Base-by-base conservation (phyloP, 2,329 filamentous ascomycete species). In the Arthrobotrys megalospora region DNA sequence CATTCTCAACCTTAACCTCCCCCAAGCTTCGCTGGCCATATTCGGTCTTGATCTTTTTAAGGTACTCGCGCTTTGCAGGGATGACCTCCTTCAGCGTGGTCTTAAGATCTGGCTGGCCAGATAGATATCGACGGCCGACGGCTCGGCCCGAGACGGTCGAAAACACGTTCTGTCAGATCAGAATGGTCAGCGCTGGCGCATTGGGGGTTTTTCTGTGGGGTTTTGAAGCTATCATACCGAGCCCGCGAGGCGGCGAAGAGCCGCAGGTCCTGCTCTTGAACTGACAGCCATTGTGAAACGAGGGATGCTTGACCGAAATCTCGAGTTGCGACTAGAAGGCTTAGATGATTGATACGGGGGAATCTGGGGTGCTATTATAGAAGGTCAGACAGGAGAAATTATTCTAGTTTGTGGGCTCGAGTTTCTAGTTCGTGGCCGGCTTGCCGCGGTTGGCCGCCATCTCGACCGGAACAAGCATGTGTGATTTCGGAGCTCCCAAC, bases 1-100 rank as follows among this genome's bases (percentile, higher is more conserved):
- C 93, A 86, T 96, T 97, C 85, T 95, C 93, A 53, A 98, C 90
- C 88, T 95, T 97, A 85, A 98, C 91, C 82, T 97, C 93, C 72
- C 95, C 95, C 82, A 98, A 91, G 77, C 91, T 90, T 85, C 94
- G 96, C 82, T 91, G 89, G 65, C 90, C 89, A 84, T 95, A 90
- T 53, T 82, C 81, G 73, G 91, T 89, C 87, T 97, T 98, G 86
- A 98, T 93, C 85, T 94, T 92, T 86, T 97, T 96, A 82, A 98
- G 87, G 19, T 97, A 91, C 85, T 97, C 95, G 65, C 94, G 91
- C 87, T 98, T 98, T 79, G 91, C 93, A 38, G 96, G 96, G 82
- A 99, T 97, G 76, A 90, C 89, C 81, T 91, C 90, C 82, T 90
- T 92, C 81, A 99, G 90, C 12, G 93, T 93, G 65, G 92, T 88